Evolutionary conservation across 129 eudicot species (phyloP), one percentile per base, ranked within the genome.

Genomic region (Glebionis coronaria): DNA sequence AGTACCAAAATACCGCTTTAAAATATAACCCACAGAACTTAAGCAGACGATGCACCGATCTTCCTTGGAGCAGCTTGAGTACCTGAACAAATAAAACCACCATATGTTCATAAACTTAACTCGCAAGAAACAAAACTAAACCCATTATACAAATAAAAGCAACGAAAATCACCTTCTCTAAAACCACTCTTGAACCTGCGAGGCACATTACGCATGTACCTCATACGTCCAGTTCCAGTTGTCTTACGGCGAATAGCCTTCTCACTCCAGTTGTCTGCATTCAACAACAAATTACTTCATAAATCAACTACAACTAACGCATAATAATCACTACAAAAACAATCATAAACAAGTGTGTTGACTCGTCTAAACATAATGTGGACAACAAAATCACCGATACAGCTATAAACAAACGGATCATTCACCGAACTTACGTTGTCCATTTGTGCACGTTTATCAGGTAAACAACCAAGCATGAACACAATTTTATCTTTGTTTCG

Each of bases 201-300:
- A 15, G 85, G 89, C n/a, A 84, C 51, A 31, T 84, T 56, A n/a
- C 89, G 89, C 18, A 84, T 76, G 42, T 84, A 77, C 80, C 81
- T 78, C 89, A 84, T 84, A 14, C 89, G 82, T 31, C 89, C 89
- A 4, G 85, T 84, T 58, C 85, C 89, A 0, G 89, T 84, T 15
- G 89, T 84, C 81, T 84, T 84, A 68, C 83, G 70, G 14, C 83
- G 59, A 10, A 79, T 79, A 4, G 83, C 83, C 70, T 79, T 79
- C 73, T n/a, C 77, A 28, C 83, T 74, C 83, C 83, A 79, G 67
- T 79, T 79, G 46, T 79, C 83, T 79, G 19, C 25, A 64, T 56
- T 42, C 56, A 56, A 63, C 53, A 73, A 1, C 51, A 47, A 49
- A 28, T 57, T 46, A 15, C 20, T 23, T 56, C 60, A 15, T 8